Percentiles rank a stretch among this genome's conserved stretches.
phyloP scores from a whole-genome alignment of 2,329 filamentous ascomycete species.

The Claviceps quebecensis region DNA sequence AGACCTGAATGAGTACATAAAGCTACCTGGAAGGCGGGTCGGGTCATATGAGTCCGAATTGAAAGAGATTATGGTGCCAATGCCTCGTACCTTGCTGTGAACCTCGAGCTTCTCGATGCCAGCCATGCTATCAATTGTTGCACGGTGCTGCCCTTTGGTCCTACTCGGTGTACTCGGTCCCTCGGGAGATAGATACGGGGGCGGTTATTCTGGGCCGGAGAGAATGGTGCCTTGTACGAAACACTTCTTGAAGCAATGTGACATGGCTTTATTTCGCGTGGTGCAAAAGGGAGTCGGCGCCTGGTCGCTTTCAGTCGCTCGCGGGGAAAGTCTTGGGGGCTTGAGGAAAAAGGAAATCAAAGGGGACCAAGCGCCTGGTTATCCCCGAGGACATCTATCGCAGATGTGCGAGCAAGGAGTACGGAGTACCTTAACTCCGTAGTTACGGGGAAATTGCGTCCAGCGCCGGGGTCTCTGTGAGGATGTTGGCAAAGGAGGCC shows the following conservation, averaged over 20 bases:
- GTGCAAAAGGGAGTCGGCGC: background rate
- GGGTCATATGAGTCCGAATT: background rate
- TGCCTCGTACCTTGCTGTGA: slow-evolving; percentile 66
- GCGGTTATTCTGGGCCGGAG: background rate
- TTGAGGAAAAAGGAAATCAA: background rate
- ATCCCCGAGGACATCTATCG: slow-evolving; percentile 2
- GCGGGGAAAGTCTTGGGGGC: background rate
- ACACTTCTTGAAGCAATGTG: background rate
- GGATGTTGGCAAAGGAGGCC: background rate
- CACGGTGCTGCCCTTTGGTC: background rate
- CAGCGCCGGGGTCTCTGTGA: too few species aligned
- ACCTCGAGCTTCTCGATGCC: slow-evolving; percentile 95
- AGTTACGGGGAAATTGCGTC: background rate
- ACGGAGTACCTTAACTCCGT: too few species aligned
- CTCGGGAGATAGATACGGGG: background rate
- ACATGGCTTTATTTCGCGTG: background rate
- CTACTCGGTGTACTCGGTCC: background rate
- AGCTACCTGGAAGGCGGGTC: background rate
- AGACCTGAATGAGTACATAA: slow-evolving; percentile 8
- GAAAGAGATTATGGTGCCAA: background rate
- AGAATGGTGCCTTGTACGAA: background rate
- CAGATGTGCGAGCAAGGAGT: background rate
- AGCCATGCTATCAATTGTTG: slow-evolving; percentile 44
- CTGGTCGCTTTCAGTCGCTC: background rate
- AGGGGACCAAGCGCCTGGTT: background rate